phyloP scores from a whole-genome alignment of 1,139 yeast genomes.

The Pichia sp. region DNA sequence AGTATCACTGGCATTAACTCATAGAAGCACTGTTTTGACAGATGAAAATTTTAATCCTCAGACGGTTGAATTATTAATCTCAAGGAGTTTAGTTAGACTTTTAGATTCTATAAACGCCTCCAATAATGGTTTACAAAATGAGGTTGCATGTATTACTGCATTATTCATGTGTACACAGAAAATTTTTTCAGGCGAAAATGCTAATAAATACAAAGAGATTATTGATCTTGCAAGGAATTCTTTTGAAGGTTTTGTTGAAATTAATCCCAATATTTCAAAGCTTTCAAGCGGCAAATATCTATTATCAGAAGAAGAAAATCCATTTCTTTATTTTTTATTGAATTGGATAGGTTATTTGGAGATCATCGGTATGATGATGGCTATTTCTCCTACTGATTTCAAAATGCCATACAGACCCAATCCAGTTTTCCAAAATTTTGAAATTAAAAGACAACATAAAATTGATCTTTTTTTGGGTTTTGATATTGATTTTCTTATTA shows the following conservation, averaged over 20 bases:
- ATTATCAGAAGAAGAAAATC: conserved; percentile 7
- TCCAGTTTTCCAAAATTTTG: conserved; percentile 6
- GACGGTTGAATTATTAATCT: conserved; percentile 8
- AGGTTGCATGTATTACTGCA: conserved; percentile 12
- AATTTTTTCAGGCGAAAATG: conserved; percentile 10
- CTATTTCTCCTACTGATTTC: conserved; percentile 8
- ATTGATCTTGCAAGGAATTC: conserved; percentile 11
- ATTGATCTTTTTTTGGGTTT: conserved; percentile 15
- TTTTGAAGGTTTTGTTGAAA: conserved; percentile 5
- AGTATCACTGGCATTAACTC: conserved; percentile 12
- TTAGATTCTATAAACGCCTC: not conserved
- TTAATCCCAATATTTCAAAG: conserved; percentile 1
- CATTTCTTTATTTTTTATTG: conserved; percentile 9
- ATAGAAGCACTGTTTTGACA: conserved; percentile 10
- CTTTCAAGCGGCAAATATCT: conserved; percentile 7
- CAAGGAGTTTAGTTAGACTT: conserved; percentile 10
- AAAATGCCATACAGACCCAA: conserved; percentile 11
- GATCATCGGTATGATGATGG: conserved; percentile 14
- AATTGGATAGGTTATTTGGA: conserved; percentile 16
- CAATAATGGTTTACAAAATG: conserved; percentile 1
- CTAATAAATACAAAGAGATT: conserved; percentile 8
- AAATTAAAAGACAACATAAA: conserved; percentile 6
- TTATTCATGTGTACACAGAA: conserved; percentile 12
- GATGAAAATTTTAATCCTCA: conserved; percentile 12
- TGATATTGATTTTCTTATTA: conserved; percentile 9